Conservation (phyloP, 108 stramenopile genomes). For the Hondaea fermentalgiana region DNA sequence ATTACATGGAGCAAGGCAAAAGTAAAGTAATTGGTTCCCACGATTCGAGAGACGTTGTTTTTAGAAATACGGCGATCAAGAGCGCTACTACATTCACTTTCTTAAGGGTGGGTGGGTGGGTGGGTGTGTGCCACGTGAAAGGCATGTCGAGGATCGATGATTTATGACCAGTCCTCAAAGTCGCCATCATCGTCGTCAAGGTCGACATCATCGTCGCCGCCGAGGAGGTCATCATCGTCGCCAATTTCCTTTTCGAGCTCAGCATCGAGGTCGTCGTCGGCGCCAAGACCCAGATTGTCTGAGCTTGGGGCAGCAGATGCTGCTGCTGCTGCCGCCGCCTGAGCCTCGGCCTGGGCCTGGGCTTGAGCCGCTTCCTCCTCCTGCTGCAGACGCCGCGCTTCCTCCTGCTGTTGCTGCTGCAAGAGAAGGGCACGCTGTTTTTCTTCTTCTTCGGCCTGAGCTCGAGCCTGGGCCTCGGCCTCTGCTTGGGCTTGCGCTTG, state of each 20-base stretch:
- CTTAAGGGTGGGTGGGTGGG: too few species aligned
- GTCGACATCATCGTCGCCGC: neutral
- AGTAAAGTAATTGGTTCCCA: too few species aligned
- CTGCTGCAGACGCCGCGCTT: neutral
- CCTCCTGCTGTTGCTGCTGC: constrained; percentile 6
- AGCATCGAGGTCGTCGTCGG: neutral
- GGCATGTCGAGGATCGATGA: neutral
- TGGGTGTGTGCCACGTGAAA: too few species aligned
- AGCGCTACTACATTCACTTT: too few species aligned
- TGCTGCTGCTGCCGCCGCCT: neutral
- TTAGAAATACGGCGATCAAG: too few species aligned
- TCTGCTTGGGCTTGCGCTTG: neutral
- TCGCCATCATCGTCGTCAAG: neutral
- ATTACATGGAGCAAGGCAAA: too few species aligned
- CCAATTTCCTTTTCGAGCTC: neutral
- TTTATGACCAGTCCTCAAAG: constrained; percentile 15
- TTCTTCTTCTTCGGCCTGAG: neutral
- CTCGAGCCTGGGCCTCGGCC: neutral
- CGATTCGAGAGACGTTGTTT: too few species aligned
- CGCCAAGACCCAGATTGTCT: neutral
- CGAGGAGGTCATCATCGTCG: neutral
- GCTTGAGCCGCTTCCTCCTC: neutral
- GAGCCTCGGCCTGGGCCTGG: neutral
- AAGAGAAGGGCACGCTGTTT: neutral
- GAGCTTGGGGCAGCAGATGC: neutral